These are phyloP conservation scores for Grigorovia humatica DNA, from an alignment of 805 yeast genomes.

Conservation along the genomic window DNA sequence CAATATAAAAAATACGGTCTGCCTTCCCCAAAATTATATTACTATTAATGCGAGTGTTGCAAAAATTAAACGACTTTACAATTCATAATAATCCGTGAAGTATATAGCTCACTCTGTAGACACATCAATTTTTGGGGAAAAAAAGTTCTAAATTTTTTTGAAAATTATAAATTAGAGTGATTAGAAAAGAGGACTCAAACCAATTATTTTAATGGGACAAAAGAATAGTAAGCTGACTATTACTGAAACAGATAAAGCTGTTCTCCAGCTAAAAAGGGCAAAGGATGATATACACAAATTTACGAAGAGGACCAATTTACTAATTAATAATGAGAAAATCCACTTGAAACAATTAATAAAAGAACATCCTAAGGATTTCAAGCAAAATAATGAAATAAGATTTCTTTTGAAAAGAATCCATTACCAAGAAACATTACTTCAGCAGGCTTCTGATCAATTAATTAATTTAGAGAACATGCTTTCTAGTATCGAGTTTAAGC, in stretches of 20 bases:
- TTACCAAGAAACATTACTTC: constrained; percentile 66
- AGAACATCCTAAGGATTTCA: constrained; percentile 36
- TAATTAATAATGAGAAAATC: constrained; percentile 50
- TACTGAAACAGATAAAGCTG: constrained; percentile 77
- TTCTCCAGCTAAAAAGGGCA: constrained; percentile 77
- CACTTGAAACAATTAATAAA: constrained; percentile 24
- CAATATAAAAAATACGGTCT: too few species aligned
- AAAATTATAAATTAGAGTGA: too few species aligned
- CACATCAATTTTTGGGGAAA: too few species aligned
- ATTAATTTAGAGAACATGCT: constrained; percentile 71
- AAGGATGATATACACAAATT: constrained; percentile 76
- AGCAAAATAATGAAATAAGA: constrained; percentile 44
- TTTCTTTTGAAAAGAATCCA: constrained; percentile 65
- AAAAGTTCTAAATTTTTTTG: background rate
- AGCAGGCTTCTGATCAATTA: constrained; percentile 65
- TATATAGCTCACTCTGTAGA: too few species aligned
- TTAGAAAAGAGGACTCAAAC: background rate
- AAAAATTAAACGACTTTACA: too few species aligned
- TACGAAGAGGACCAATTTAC: constrained; percentile 39
- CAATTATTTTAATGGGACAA: constrained; percentile 26
- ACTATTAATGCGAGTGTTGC: too few species aligned
- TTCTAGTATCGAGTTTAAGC: constrained; percentile 75
- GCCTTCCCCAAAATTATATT: too few species aligned
- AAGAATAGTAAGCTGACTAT: constrained; percentile 44
- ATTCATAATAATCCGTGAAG: too few species aligned